Conservation (phyloP, 768 basidiomycete species). For the Podaxis sp. region DNA sequence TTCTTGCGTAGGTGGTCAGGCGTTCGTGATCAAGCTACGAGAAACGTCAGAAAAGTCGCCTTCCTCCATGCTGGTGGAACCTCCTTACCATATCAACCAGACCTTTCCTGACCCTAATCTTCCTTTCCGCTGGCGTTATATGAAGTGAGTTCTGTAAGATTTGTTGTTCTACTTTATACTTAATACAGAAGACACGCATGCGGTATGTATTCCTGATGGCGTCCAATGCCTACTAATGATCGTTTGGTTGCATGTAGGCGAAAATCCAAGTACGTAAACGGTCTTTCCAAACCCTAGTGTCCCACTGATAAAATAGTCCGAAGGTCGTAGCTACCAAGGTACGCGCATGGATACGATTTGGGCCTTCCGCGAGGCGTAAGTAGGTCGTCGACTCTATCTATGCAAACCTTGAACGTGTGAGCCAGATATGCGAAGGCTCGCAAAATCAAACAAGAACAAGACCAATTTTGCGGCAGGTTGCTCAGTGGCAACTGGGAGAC, state of each 20-base stretch:
- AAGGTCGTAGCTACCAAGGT: constrained; percentile 38
- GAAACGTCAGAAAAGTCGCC: constrained; percentile 70
- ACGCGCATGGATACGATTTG: constrained; percentile 73
- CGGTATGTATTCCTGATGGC: constrained; percentile 35
- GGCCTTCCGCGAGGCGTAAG: constrained; percentile 66
- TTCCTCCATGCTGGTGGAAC: constrained; percentile 74
- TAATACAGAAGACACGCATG: constrained; percentile 49
- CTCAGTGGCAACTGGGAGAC: constrained; percentile 44
- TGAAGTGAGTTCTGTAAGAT: constrained; percentile 51
- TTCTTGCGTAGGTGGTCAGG: constrained; percentile 59
- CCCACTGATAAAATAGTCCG: background rate
- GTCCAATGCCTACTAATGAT: background rate
- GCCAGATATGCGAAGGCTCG: constrained; percentile 61
- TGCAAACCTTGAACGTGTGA: background rate
- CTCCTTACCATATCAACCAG: constrained; percentile 60
- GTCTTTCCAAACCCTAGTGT: background rate
- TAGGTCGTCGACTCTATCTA: background rate
- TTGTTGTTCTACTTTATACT: background rate
- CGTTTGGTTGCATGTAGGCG: constrained; percentile 34
- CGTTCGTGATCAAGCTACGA: constrained; percentile 77
- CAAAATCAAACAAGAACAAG: constrained; percentile 66
- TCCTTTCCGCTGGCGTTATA: constrained; percentile 69
- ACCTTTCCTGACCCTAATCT: constrained; percentile 43
- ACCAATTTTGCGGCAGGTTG: constrained; percentile 61
- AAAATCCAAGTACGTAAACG: constrained; percentile 49